Conservation (phyloP, 495 filamentous ascomycete species). For the Penicillium parvum region DNA sequence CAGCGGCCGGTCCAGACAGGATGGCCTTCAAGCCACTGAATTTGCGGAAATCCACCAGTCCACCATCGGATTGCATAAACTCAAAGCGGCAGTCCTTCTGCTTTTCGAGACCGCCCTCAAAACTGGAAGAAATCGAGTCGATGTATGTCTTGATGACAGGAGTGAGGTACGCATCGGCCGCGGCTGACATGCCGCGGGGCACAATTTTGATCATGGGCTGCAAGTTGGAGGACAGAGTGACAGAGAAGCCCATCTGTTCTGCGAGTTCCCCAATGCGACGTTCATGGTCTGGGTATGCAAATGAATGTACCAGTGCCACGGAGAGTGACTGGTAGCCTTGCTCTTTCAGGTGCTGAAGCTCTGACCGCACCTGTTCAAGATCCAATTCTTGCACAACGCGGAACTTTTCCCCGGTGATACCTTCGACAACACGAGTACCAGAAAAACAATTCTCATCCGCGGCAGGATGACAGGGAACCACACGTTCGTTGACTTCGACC, state of each 20-base stretch:
- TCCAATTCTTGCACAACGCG: constrained; percentile 43
- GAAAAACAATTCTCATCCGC: constrained; percentile 62
- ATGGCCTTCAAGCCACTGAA: constrained; percentile 59
- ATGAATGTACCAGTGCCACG: constrained; percentile 52
- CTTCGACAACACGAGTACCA: constrained; percentile 35
- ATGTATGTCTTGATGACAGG: constrained; percentile 96
- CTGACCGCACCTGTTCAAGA: constrained; percentile 33
- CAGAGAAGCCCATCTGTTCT: constrained; percentile 46
- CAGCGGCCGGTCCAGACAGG: constrained; percentile 57
- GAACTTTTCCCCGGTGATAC: constrained; percentile 50
- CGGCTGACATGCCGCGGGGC: constrained; percentile 84
- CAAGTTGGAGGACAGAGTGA: constrained; percentile 53
- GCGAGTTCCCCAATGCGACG: constrained; percentile 45
- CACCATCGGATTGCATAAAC: constrained; percentile 56
- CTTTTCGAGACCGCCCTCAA: constrained; percentile 48
- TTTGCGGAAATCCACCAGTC: constrained; percentile 50
- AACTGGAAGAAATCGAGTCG: constrained; percentile 69
- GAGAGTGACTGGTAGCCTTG: constrained; percentile 48
- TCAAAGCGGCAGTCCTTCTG: constrained; percentile 47
- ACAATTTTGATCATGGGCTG: constrained; percentile 85
- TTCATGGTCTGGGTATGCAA: constrained; percentile 53
- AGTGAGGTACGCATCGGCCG: constrained; percentile 93
- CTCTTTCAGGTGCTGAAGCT: constrained; percentile 41
- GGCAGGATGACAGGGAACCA: constrained; percentile 42
- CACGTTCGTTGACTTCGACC: constrained; percentile 75